Evolutionary conservation across 2,329 filamentous ascomycete genomes (phyloP).

Genomic region (Nothomitra cinnamomea): DNA sequence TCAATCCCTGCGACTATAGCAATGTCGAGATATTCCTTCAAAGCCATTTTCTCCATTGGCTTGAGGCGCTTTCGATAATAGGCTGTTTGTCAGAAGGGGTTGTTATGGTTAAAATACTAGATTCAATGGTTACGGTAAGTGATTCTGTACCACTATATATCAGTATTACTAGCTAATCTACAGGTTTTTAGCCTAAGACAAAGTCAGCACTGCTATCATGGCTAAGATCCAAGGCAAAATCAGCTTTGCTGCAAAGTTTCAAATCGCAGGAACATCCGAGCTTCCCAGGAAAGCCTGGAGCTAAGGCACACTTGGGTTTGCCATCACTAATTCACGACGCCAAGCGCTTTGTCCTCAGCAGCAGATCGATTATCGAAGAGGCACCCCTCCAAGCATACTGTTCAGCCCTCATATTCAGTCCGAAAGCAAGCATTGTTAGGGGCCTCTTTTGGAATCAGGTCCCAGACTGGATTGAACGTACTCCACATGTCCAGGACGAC

Average conservation of each 20-base stretch:
- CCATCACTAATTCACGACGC: slow-evolving; percentile 15
- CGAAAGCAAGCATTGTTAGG: slow-evolving; percentile 12
- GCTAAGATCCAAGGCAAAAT: too few species aligned
- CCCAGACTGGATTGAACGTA: slow-evolving; percentile 8
- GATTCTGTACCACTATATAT: background rate
- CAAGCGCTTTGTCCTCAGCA: slow-evolving; percentile 15
- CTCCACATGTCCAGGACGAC: slow-evolving; percentile 8
- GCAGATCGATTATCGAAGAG: slow-evolving; percentile 14
- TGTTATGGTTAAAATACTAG: slow-evolving; percentile 11
- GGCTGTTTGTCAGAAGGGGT: too few species aligned
- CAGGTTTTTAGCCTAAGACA: background rate
- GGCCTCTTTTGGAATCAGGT: slow-evolving; percentile 6
- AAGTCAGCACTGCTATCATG: too few species aligned
- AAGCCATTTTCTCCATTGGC: too few species aligned
- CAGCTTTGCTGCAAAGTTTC: too few species aligned
- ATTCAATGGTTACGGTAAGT: background rate
- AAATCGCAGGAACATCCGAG: too few species aligned
- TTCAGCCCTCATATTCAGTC: slow-evolving; percentile 20
- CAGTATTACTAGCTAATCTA: background rate
- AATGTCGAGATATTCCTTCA: slow-evolving; percentile 21
- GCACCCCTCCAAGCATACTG: slow-evolving; percentile 20
- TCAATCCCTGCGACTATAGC: slow-evolving; percentile 15
- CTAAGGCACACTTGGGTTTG: too few species aligned
- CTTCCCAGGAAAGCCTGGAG: too few species aligned
- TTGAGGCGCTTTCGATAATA: too few species aligned